Percentiles rank a stretch among this genome's conserved stretches.
phyloP scores from a whole-genome alignment of 306 rosid species.

The Castanea mollissima region DNA sequence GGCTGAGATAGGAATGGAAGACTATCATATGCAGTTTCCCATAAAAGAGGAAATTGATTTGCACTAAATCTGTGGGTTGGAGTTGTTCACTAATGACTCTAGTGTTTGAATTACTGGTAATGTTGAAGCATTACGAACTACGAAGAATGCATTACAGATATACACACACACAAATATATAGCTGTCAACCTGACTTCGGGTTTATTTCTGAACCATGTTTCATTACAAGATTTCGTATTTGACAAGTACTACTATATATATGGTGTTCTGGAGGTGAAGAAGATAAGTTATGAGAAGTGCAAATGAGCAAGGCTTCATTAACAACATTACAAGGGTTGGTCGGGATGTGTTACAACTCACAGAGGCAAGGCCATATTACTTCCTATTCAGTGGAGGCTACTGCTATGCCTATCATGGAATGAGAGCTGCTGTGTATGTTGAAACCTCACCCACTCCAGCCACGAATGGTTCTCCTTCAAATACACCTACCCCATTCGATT shows the following conservation, averaged over 20 bases:
- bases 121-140: too few species aligned
- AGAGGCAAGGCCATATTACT: slow-evolving; percentile 55
- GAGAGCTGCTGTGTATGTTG: slow-evolving; percentile 45
- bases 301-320: slow-evolving; percentile 46
- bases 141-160: too few species aligned
- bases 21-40: too few species aligned
- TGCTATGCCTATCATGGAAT: slow-evolving; percentile 54
- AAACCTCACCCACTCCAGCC: slow-evolving; percentile 7
- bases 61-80: too few species aligned
- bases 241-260: slow-evolving; percentile 48
- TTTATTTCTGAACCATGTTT: too few species aligned
- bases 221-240: slow-evolving; percentile 45
- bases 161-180: too few species aligned
- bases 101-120: too few species aligned
- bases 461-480: not conserved
- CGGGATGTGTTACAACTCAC: slow-evolving; percentile 63
- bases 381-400: slow-evolving; percentile 56
- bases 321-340: slow-evolving; percentile 65
- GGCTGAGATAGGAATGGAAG: too few species aligned
- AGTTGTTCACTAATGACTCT: too few species aligned
- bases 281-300: slow-evolving; percentile 59
- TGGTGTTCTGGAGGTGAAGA: slow-evolving; percentile 73
- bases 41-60: too few species aligned
- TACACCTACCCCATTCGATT: not conserved
- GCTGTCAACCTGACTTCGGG: too few species aligned